phyloP scores from a whole-genome alignment of 1,284 basidiomycete genomes.

The Schizophyllum amplum region DNA sequence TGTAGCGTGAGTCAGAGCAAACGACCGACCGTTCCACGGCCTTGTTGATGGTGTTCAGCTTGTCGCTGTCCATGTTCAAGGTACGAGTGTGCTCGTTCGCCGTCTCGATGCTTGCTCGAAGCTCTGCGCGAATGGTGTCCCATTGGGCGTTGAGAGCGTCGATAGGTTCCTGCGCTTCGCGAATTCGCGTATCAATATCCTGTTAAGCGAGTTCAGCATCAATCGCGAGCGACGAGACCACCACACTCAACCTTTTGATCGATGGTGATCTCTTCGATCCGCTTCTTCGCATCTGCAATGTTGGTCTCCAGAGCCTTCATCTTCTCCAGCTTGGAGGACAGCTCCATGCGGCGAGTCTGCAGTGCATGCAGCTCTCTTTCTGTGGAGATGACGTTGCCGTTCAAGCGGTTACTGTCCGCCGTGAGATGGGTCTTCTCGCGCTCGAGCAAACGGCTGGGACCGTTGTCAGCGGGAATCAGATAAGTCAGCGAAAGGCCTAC shows the following conservation, averaged over 20 bases:
- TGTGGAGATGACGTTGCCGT: constrained; percentile 42
- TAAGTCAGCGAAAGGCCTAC: constrained; percentile 36
- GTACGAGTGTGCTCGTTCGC: constrained; percentile 53
- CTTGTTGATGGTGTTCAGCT: constrained; percentile 52
- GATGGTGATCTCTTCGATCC: constrained; percentile 48
- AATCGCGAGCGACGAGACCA: constrained; percentile 1
- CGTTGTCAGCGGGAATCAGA: background rate
- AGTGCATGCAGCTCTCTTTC: constrained; percentile 55
- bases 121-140: constrained; percentile 42
- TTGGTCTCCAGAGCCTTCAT: constrained; percentile 53
- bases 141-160: constrained; percentile 58
- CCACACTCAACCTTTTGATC: constrained; percentile 3
- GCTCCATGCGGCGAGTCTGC: constrained; percentile 54
- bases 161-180: constrained; percentile 61
- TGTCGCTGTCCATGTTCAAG: constrained; percentile 59
- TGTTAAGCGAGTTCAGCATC: constrained; percentile 20
- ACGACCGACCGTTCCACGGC: constrained; percentile 50
- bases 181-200: constrained; percentile 60
- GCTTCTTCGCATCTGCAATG: constrained; percentile 55
- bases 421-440: constrained; percentile 55
- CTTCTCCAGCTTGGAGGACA: constrained; percentile 57
- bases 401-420: constrained; percentile 63
- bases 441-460: constrained; percentile 57
- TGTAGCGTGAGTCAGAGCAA: constrained; percentile 1
- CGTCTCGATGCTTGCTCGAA: constrained; percentile 40